Evolutionary conservation across 208 protist species (phyloP).

Genomic region (Leishmania amazonensis): DNA sequence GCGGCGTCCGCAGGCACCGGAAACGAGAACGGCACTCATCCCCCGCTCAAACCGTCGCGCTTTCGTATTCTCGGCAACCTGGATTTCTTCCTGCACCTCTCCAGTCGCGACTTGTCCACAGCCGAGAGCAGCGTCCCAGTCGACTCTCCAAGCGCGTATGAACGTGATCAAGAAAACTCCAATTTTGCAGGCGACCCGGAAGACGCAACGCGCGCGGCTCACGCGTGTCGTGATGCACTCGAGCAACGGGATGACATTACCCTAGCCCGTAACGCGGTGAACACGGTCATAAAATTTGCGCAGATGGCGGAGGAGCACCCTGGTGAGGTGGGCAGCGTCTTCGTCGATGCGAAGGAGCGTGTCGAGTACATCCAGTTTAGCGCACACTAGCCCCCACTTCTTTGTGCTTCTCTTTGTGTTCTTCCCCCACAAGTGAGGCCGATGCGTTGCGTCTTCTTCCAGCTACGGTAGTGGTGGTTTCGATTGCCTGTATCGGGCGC

Average conservation of each 20-base stretch:
- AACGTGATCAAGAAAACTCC: neutral
- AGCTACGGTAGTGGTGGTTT: neutral
- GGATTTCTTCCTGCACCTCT: constrained; percentile 29
- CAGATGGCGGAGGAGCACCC: constrained; percentile 32
- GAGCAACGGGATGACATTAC: constrained; percentile 33
- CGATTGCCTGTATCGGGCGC: neutral
- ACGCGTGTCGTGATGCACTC: constrained; percentile 23
- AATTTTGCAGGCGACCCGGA: neutral
- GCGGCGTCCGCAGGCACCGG: neutral
- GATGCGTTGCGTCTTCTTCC: neutral
- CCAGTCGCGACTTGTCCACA: neutral
- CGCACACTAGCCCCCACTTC: neutral
- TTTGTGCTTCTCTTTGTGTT: neutral
- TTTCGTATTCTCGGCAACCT: constrained; percentile 22
- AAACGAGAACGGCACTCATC: neutral
- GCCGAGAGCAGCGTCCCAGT: constrained; percentile 3
- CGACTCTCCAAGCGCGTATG: constrained; percentile 8
- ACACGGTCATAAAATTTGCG: constrained; percentile 36
- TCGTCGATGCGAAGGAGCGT: constrained; percentile 8
- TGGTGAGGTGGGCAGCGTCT: constrained; percentile 18
- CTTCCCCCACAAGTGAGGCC: neutral
- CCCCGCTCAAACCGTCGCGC: neutral
- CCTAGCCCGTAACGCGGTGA: constrained; percentile 32
- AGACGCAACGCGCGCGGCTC: neutral
- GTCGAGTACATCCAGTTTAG: constrained; percentile 36